These are phyloP conservation scores for Phytopythium mirpurense DNA, from an alignment of 352 stramenopile genomes.

Conservation along the genomic window DNA sequence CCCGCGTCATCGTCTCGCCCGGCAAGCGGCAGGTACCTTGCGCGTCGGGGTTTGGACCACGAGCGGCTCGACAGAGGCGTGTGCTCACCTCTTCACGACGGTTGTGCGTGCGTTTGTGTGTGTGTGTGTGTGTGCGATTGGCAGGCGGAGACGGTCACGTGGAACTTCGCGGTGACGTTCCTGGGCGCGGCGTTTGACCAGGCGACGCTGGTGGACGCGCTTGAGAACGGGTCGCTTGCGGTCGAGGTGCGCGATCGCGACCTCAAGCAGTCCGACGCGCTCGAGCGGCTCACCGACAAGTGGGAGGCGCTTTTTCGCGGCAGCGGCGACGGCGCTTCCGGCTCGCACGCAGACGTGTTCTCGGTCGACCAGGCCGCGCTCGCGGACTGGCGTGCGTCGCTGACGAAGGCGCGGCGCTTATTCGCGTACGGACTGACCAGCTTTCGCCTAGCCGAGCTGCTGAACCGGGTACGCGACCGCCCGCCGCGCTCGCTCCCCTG, in stretches of 20 bases:
- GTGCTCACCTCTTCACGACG: not conserved
- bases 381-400: slow-evolving; percentile 38
- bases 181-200: slow-evolving; percentile 36
- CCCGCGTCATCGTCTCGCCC: slow-evolving; percentile 28
- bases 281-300: slow-evolving; percentile 41
- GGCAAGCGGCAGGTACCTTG: slow-evolving; percentile 33
- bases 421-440: slow-evolving; percentile 51
- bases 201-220: slow-evolving; percentile 36
- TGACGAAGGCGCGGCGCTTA: slow-evolving; percentile 31
- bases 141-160: slow-evolving; percentile 24
- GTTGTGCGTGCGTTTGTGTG: no score
- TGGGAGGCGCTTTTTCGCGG: slow-evolving; percentile 49
- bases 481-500: not conserved
- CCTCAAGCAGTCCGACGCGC: slow-evolving; percentile 24
- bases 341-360: slow-evolving; percentile 34
- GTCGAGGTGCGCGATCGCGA: slow-evolving; percentile 76
- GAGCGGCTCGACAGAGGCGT: no score
- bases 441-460: slow-evolving; percentile 61
- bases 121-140: no score
- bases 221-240: slow-evolving; percentile 29
- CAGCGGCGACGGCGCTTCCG: slow-evolving; percentile 8
- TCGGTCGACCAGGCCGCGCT: slow-evolving; percentile 54
- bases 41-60: no score
- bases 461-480: slow-evolving; percentile 23
- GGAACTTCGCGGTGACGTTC: slow-evolving; percentile 51